These are phyloP conservation scores for Colletotrichum karsti DNA, from an alignment of 2,329 filamentous ascomycete genomes.

Conservation along the genomic window DNA sequence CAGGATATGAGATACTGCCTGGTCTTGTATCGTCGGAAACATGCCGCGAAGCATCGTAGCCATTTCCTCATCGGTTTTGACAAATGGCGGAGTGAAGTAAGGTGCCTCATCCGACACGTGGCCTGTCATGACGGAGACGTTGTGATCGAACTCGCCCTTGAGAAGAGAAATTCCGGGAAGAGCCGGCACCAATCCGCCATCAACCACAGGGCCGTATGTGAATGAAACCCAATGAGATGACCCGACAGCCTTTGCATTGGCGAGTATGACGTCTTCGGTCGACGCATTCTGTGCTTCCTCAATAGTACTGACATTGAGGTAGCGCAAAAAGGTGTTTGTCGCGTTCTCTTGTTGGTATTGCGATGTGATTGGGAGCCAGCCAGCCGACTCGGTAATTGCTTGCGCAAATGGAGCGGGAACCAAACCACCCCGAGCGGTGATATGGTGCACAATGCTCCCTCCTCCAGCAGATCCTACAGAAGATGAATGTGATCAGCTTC, in stretches of 20 bases:
- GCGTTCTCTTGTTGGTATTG: neutral
- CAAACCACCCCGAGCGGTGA: constrained; percentile 25
- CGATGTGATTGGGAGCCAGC: constrained; percentile 2
- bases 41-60: constrained; percentile 41
- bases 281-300: constrained; percentile 8
- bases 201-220: constrained; percentile 15
- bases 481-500: neutral
- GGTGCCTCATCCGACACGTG: constrained; percentile 60
- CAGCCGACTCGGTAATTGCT: constrained; percentile 23
- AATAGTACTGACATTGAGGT: constrained; percentile 10
- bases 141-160: constrained; percentile 4
- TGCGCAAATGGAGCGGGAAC: constrained; percentile 20
- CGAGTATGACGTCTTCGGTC: neutral
- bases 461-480: constrained; percentile 40
- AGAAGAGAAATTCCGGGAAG: constrained; percentile 19
- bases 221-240: neutral
- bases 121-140: constrained; percentile 29
- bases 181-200: constrained; percentile 21
- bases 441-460: constrained; percentile 28
- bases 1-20: constrained; percentile 46
- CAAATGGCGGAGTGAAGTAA: constrained; percentile 51
- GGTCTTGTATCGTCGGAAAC: constrained; percentile 26
- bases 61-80: constrained; percentile 51
- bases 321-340: neutral
- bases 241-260: constrained; percentile 6